Base-by-base conservation (phyloP, 179 eudicot genomes). In the Drosera spatulata region DNA sequence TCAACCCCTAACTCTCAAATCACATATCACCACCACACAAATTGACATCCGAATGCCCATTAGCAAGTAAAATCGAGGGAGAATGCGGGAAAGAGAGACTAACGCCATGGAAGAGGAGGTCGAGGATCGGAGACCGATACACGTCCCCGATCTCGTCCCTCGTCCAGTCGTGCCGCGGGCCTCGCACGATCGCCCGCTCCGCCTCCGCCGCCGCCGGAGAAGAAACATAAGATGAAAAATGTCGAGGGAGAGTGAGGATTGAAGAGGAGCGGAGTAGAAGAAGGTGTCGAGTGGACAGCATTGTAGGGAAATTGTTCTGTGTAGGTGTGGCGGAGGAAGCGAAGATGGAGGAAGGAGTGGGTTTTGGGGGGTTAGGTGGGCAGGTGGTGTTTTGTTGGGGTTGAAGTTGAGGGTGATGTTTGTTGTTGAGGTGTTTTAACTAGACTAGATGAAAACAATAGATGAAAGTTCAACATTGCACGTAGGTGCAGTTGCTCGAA, bases 41-140 rank as follows among this genome's bases (percentile, higher is more conserved):
- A 22, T 22, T 22, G 33, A 22, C 33, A 22, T 22, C 33, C 9
- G 49, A 7, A 46, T 6, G 11, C 7, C 49, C 49, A 46, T 46
- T 10, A 46, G 9, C 49, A 46, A 46, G 9, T 2, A 46, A 5
- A 6, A 54, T n/a, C 10, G 54, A 10, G 47, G 49, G 56, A 45
- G 15, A 22, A 22, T 22, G 49, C 38, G 41, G 40, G 47, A 10
- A 69, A 50, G 60, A 56, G 22, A 55, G 10, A 41, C 55, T 10
- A 41, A 87, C 96, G 73, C 91, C 98, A 56, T 88, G 88, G 72
- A 85, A 88, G 61, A 91, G 96, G 65, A 91, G 91, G 77, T 91
- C 98, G 56, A 91, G 86, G 68, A 88, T 41, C 12, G 98, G 98
- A 49, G 98, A 91, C 73, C 86, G 81, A 65, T 88, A 91, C 44